Conservation (phyloP, 345 rosid species). For the Cardamine occulta region DNA sequence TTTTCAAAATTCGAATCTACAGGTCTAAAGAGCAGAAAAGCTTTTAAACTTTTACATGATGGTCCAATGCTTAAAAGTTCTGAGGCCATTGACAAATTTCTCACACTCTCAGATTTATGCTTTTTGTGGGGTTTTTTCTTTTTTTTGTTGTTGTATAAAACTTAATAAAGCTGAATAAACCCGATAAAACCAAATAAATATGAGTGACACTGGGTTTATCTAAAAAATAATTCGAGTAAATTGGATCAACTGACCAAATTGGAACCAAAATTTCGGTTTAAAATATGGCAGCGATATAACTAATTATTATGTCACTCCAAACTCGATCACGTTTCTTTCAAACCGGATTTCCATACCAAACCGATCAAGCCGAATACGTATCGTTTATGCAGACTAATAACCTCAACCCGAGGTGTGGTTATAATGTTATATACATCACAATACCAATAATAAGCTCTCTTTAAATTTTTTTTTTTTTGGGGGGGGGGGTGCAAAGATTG, state of each 20-base stretch:
- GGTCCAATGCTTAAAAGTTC: slow-evolving; percentile 1
- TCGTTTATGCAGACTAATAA: not conserved
- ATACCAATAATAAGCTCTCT: no score
- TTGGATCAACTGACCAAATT: not conserved
- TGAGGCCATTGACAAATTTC: not conserved
- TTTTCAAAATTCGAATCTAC: not conserved
- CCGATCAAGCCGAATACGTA: not conserved
- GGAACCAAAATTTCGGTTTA: not conserved
- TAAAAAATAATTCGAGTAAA: not conserved
- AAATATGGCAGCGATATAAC: not conserved
- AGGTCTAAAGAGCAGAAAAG: slow-evolving; percentile 6
- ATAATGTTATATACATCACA: no score
- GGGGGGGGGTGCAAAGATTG: not conserved
- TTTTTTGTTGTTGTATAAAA: no score
- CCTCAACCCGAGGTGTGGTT: not conserved
- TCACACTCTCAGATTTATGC: not conserved
- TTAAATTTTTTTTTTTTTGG: no score
- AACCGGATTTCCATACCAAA: not conserved
- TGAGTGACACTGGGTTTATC: not conserved
- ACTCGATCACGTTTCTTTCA: not conserved
- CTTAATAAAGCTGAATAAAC: no score
- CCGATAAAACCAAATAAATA: not conserved
- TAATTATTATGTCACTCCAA: not conserved
- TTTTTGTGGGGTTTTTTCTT: not conserved
- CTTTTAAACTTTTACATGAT: not conserved